Percentiles rank a stretch among this genome's conserved stretches.
Conservation (phyloP, 73 alveolate species). For the Halteria grandinella region DNA sequence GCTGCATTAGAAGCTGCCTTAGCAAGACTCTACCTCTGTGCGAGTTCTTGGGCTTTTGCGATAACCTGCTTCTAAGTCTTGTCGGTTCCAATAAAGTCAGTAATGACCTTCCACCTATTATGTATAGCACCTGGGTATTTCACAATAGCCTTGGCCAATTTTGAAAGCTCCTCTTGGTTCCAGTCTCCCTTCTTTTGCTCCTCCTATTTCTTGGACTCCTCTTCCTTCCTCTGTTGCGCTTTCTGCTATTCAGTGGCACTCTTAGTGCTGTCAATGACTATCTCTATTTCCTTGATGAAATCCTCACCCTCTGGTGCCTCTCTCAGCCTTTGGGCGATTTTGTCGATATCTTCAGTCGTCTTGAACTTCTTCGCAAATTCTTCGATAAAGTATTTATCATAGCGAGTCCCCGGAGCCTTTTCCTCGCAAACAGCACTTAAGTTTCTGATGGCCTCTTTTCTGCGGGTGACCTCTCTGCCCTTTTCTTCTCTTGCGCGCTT, state of each 20-base stretch:
- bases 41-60: constrained; percentile 78
- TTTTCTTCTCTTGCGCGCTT: constrained; percentile 54
- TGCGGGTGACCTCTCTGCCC: constrained; percentile 60
- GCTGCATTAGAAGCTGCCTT: constrained; percentile 64
- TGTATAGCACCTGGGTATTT: constrained; percentile 84
- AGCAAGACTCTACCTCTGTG: constrained; percentile 50
- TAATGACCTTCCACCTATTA: constrained; percentile 84
- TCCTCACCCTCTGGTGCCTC: constrained; percentile 57
- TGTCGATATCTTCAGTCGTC: constrained; percentile 59
- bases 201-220: constrained; percentile 65
- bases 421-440: constrained; percentile 49
- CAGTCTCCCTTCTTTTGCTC: constrained; percentile 68
- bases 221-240: constrained; percentile 69
- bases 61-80: constrained; percentile 74
- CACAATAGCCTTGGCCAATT: constrained; percentile 72
- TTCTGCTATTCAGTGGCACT: neutral
- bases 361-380: constrained; percentile 70
- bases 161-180: constrained; percentile 81
- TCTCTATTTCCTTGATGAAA: constrained; percentile 35
- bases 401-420: constrained; percentile 65
- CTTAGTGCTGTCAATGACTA: neutral
- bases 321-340: constrained; percentile 37
- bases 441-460: constrained; percentile 66
- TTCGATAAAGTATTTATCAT: constrained; percentile 74
- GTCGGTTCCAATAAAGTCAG: constrained; percentile 74